Base-by-base conservation (phyloP, 2,329 filamentous ascomycete genomes). In the Lasiodiplodia gonubiensis region DNA sequence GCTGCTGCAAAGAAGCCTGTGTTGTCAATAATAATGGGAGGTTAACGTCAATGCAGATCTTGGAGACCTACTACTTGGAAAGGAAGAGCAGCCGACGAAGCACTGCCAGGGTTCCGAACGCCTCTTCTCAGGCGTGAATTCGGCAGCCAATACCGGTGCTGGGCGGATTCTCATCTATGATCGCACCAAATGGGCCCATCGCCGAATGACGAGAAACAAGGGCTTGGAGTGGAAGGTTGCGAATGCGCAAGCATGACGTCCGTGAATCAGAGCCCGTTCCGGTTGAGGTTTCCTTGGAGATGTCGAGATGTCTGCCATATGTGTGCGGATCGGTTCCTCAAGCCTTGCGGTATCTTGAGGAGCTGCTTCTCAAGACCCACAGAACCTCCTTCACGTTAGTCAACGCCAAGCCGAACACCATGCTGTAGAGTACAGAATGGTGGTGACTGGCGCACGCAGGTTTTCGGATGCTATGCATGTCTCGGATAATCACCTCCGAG, bases 401-500 rank as follows among this genome's bases (percentile, higher is more conserved):
- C n/a, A 46, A 18, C 18, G 42, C 42, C 42, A 46, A 46, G 42
- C 42, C 49, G 27, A 23, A 52, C 12, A 25, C 25, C 49, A 21
- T 18, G 25, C 18, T 61, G 39, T 37, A 54, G 16, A 21, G 18
- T 37, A 11, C 12, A 33, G 25, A 48, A 49, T 18, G 30, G 59
- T 30, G 23, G 18, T 27, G n/a, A 25, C n/a, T 16, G 59, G 30
- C 18, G 51, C 25, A 33, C 27, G 59, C 59, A 63, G 27, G n/a
- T 27, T 49, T 18, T 12, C 12, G 42, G 57, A 27, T 51, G 23
- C 18, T 30, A 49, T 63, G 59, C 59, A 63, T 63, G 59, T 63
- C 59, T 51, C 59, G 59, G 59, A 63, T 51, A 63, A 63, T 63
- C 25, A 51, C 42, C 42, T 51, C 59, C 59, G 27, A n/a, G 7